Evolutionary conservation across 108 stramenopile genomes (phyloP), one percentile per base, ranked within the genome.

Genomic region (Pseudonitzschia pungens): DNA sequence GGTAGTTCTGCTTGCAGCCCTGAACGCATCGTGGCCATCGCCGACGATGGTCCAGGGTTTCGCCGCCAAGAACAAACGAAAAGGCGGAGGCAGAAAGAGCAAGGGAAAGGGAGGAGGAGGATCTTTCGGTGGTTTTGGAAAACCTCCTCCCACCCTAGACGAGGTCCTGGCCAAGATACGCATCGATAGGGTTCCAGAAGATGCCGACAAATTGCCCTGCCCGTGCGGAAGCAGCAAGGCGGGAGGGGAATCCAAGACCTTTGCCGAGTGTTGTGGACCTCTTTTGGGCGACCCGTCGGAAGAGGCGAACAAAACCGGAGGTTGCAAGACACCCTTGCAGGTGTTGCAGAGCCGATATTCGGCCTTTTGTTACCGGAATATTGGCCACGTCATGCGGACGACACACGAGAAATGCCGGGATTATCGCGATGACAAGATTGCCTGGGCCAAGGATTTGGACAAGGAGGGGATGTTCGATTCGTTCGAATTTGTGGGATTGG

Each of bases 391-490:
- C 29, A 88, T 90, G 24, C 75, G 71, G n/a, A 88, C 89, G 0
- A 92, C 92, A 18, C 87, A 92, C 76, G 68, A 75, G 45, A 72
- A 69, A 0, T 87, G 87, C 65, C 67, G 86, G 32, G 92, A 92
- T 69, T 87, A 73, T 48, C 63, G 73, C 12, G 78, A 80, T 6
- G 73, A 92, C 68, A 71, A 74, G 33, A 70, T 89, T n/a, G 77
- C 74, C 9, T 92, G 92, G 92, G 86, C 84, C n/a, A 90, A 88
- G 28, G 82, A 84, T 72, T 65, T 92, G 68, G 81, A 92, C 56
- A 79, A 76, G 59, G 68, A 75, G 15, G 91, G 91, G 0, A 92
- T 92, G 92, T 92, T 92, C 70, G 92, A 92, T 72, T 80, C 80
- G n/a, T 89, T 80, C 68, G 81, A 86, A 15, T 92, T 92, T 79